These are phyloP conservation scores for Coemansia javaensis DNA, from an alignment of 192 early-diverging fungal genomes.

Conservation along the genomic window DNA sequence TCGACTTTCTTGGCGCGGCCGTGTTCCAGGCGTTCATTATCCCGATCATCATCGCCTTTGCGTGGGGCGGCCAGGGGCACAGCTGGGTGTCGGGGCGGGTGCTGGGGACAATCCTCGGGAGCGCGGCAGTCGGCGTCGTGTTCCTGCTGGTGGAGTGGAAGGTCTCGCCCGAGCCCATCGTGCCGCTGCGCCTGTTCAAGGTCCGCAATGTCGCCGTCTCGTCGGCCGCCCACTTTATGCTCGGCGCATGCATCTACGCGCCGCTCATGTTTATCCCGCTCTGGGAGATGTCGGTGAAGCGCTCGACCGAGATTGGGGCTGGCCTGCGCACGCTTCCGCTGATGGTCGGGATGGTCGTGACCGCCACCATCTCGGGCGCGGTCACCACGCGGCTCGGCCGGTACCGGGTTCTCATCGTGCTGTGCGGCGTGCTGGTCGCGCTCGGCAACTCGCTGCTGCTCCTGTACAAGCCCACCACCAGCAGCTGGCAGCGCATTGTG, in stretches of 20 bases:
- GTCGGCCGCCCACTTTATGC: slow-evolving; percentile 19
- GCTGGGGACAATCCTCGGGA: slow-evolving; percentile 55
- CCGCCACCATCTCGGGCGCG: slow-evolving; percentile 60
- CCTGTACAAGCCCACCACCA: slow-evolving; percentile 48
- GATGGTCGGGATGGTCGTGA: slow-evolving; percentile 63
- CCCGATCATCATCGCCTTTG: slow-evolving; percentile 66
- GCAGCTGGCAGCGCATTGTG: slow-evolving; percentile 55
- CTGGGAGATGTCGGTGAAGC: slow-evolving; percentile 55
- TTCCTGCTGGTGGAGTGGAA: slow-evolving; percentile 57
- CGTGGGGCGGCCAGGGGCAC: slow-evolving; percentile 73
- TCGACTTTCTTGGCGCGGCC: slow-evolving; percentile 64
- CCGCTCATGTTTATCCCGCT: slow-evolving; percentile 61
- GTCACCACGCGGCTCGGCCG: slow-evolving; percentile 52
- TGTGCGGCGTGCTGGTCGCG: slow-evolving; percentile 59
- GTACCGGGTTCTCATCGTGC: slow-evolving; percentile 60
- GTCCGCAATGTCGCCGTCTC: slow-evolving; percentile 52
- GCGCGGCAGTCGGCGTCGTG: slow-evolving; percentile 24
- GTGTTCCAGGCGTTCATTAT: slow-evolving; percentile 56
- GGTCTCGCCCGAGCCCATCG: slow-evolving; percentile 65
- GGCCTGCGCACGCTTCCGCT: slow-evolving; percentile 75
- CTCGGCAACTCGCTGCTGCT: slow-evolving; percentile 64
- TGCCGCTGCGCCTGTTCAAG: slow-evolving; percentile 28
- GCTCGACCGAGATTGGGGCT: slow-evolving; percentile 57
- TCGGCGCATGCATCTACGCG: slow-evolving; percentile 52
- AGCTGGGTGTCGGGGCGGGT: slow-evolving; percentile 64